Evolutionary conservation across 2,329 filamentous ascomycete species (phyloP), one percentile per base, ranked within the genome.

Genomic region (Gnomoniopsis sp.): DNA sequence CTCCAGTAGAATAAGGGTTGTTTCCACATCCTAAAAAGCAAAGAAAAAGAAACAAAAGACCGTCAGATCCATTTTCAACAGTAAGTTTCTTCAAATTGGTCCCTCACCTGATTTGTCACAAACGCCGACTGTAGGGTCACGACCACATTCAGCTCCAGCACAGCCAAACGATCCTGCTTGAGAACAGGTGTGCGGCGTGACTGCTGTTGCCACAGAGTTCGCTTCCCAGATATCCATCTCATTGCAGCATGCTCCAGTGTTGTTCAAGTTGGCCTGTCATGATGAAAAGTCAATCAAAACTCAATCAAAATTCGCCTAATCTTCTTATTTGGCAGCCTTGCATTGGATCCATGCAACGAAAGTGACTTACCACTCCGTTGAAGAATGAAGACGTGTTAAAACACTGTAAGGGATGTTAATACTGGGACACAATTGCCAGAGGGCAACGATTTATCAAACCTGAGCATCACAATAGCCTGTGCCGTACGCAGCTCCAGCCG

Each of bases 391-490:
- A 49, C 11, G 47, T 49, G 47, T 49, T 49, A 12, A 49, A 49
- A 49, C 47, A 49, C 47, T 49, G 19, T 3, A n/a, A 1, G 17
- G 12, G 15, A 1, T 15, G 47, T 49, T n/a, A 49, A 26, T n/a
- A 17, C 14, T 3, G 41, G 6, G 17, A 44, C n/a, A 2, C n/a
- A 19, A 19, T 19, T 21, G 41, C 15, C 19, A 23, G 7, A 15
- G 47, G n/a, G 47, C 15, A 17, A n/a, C 15, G 41, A 44, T 17
- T 36, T 34, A 66, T 79, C 44, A 71, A 72, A 68, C 79, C 68
- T 82, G 79, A 14, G 79, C 75, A 64, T 82, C 79, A 59, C 83
- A 86, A 70, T 85, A 85, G 6, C 83, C 82, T 8, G 79, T 82
- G 47, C 82, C 82, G 61, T 82, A 83, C 58, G 77, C 72, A 23